These are phyloP conservation scores for Aspergillus cavernicola DNA, from an alignment of 495 filamentous ascomycete species.

Conservation along the genomic window DNA sequence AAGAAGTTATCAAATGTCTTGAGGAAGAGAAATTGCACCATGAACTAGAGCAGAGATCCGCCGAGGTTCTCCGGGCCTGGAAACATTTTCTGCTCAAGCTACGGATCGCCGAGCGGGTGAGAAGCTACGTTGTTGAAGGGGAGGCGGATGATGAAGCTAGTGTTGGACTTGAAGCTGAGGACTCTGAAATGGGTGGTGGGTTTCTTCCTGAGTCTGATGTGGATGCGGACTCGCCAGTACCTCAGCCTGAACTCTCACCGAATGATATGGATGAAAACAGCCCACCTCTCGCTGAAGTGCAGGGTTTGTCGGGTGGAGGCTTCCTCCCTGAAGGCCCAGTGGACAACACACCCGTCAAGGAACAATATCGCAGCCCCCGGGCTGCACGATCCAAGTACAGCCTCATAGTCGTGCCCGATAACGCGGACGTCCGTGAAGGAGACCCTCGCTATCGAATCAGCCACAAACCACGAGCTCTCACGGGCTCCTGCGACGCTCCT, in stretches of 20 bases:
- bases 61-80: constrained; percentile 68
- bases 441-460: too few relatives aligned
- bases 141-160: constrained; percentile 29
- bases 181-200: constrained; percentile 35
- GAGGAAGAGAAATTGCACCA: constrained; percentile 55
- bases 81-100: constrained; percentile 69
- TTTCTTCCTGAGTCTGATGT: constrained; percentile 49
- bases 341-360: not conserved
- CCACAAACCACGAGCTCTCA: too few relatives aligned
- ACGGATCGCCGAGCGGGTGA: constrained; percentile 73
- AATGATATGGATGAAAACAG: not conserved
- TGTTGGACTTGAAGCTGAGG: constrained; percentile 16
- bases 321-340: constrained; percentile 22
- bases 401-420: constrained; percentile 31
- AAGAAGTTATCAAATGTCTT: constrained; percentile 61
- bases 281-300: not conserved
- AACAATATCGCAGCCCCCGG: not conserved
- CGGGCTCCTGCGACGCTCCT: too few relatives aligned
- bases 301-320: constrained; percentile 18
- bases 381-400: constrained; percentile 23
- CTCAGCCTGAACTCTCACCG: not conserved
- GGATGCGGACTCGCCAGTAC: constrained; percentile 12
- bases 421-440: not conserved
- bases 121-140: constrained; percentile 55
- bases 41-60: constrained; percentile 52